phyloP scores from a whole-genome alignment of 129 eudicot species.

The Flaveria robusta region DNA sequence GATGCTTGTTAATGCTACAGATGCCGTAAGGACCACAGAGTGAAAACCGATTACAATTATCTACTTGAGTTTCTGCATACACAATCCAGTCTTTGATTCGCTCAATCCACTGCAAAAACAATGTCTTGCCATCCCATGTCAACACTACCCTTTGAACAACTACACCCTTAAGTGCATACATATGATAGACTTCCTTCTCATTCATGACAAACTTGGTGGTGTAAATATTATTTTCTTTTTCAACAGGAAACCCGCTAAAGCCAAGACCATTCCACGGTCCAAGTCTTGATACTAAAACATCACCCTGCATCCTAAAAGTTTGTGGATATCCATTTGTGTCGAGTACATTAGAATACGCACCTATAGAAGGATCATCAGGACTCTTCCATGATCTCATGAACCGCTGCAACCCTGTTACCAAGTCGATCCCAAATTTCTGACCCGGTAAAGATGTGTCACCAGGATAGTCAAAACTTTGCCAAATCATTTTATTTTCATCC shows the following conservation, averaged over 20 bases:
- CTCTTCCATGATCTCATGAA: conserved; percentile 53
- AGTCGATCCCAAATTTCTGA: conserved; percentile 37
- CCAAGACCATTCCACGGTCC: conserved; percentile 59
- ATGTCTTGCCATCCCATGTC: conserved; percentile 36
- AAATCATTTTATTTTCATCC: conserved; percentile 21
- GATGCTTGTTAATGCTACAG: conserved; percentile 31
- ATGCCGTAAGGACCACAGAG: conserved; percentile 40
- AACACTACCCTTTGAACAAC: conserved; percentile 30
- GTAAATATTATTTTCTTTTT: conserved; percentile 4
- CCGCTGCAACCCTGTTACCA: conserved; percentile 30
- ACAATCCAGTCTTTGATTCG: conserved; percentile 32
- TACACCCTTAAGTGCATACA: background rate
- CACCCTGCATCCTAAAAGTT: conserved; percentile 11
- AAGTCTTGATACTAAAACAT: background rate
- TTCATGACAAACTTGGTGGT: conserved; percentile 13
- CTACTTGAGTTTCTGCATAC: conserved; percentile 13
- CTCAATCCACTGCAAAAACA: conserved; percentile 39
- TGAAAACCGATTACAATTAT: conserved; percentile 35
- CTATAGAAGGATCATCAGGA: conserved; percentile 55
- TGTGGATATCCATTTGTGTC: conserved; percentile 55
- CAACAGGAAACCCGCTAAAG: conserved; percentile 34
- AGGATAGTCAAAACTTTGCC: conserved; percentile 60
- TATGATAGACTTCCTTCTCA: conserved; percentile 33
- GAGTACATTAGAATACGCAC: conserved; percentile 21
- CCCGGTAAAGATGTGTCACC: conserved; percentile 40